Base-by-base conservation (phyloP, 805 yeast genomes). In the Kluyveromyces aestuarii region DNA sequence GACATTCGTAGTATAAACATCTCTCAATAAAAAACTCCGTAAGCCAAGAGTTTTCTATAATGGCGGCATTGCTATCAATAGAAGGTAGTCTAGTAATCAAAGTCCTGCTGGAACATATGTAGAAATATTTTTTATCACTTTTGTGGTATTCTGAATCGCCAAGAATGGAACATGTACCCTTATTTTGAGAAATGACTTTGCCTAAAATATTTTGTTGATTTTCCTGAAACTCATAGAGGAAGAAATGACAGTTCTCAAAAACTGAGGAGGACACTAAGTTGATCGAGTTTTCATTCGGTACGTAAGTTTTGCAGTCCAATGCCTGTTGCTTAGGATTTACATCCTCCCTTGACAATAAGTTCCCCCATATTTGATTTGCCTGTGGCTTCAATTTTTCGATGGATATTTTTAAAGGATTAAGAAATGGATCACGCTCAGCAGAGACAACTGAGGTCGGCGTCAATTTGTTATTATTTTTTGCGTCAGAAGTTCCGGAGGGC, bases 11-110 rank as follows among this genome's bases (percentile, higher is more conserved):
- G 64, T 75, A 82, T 19, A 87, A 69, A 21, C 85, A 77, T 50
- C 95, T 69, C 63, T 87, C 96, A 11, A 88, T 66, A 54, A 82
- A 82, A 85, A 91, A 87, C 62, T 88, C 95, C 0, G 95, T 87
- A 2, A 80, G 14, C 45, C 45, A 43, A 16, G 35, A 30, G 63
- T 55, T 21, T 8, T 25, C 11, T 6, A 36, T 21, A 6, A 18
- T 37, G 11, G 16, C 40, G 6, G 17, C 27, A 2, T 42, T 8
- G 9, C 48, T 21, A 2, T 47, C 21, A 8, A 55, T 30, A 11
- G 42, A 33, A 2, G 56, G 41, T 17, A 46, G 36, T n/a, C 43
- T 27, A 16, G 56, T 54, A 4, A 48, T 6, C 5, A 62, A 55
- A 3, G 44, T 37, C 39, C 52, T 49, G 41, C 63, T 61, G 16